Evolutionary conservation across 257 asterid species (phyloP), one percentile per base, ranked within the genome.

Genomic region (Ballota nigra): DNA sequence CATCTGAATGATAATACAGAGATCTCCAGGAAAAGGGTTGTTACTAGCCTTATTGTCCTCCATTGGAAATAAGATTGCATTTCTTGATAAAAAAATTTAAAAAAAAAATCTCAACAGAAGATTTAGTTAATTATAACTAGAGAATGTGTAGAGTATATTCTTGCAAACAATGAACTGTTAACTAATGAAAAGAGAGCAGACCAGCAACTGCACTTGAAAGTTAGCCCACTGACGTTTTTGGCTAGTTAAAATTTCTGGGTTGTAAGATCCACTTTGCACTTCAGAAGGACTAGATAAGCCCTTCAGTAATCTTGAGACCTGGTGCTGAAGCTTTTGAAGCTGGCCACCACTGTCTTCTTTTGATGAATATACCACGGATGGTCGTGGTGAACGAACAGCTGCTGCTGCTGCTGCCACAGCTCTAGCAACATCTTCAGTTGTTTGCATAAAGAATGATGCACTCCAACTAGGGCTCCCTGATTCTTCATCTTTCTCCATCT

Each of bases 201-300:
- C 99, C 96, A 90, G 86, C 76, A 89, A 83, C 82, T 92, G 98
- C 87, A 87, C 72, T 77, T 95, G 99, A 81, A 90, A 86, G 87
- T 79, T 88, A 64, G 99, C 96, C 99, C 99, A 95, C 84, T 95
- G 99, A 33, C 99, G 97, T 72, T 95, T 95, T 81, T 87, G 99
- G 85, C 97, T 95, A 33, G 99, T 95, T 31, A 95, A 85, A 53
- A 92, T 75, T 84, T 95, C 99, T 16, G 99, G 99, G 82, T 95
- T 95, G 86, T 92, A 95, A 31, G 80, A 75, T 62, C 97, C 89
- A 59, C 83, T 78, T 81, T 86, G 90, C 70, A 82, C 87, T 77
- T 84, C 91, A 63, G 99, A 84, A 59, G 99, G 94, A 74, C 81
- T 83, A 20, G 99, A 88, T 49, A 95, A 79, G 52, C 98, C 99